phyloP scores from a whole-genome alignment of 2,329 filamentous ascomycete genomes.

The Ceratocystis papillata region DNA sequence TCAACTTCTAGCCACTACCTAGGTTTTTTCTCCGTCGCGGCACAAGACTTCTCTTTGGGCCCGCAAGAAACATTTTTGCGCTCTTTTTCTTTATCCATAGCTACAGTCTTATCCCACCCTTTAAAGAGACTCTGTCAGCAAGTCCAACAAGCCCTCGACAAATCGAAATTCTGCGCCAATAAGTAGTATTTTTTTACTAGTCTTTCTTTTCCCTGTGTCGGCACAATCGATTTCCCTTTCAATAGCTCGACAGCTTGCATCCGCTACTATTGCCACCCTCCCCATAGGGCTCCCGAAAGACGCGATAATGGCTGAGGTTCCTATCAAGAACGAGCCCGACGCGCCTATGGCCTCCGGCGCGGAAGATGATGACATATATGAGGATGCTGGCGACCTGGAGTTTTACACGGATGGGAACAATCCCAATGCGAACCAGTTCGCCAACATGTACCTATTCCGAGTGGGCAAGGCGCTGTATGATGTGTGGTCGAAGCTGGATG shows the following conservation, averaged over 20 bases:
- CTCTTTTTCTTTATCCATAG: background rate
- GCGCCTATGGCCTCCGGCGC: conserved; percentile 30
- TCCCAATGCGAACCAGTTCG: conserved; percentile 28
- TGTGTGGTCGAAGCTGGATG: conserved; percentile 60
- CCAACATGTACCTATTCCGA: conserved; percentile 58
- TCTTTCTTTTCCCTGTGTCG: background rate
- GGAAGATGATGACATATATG: conserved; percentile 58
- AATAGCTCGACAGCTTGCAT: background rate
- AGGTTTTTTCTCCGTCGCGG: background rate
- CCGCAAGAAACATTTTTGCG: background rate
- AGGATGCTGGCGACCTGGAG: conserved; percentile 46
- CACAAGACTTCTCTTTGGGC: background rate
- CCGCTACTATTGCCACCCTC: background rate
- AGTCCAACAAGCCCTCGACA: too few relatives aligned
- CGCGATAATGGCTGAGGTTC: conserved; percentile 20
- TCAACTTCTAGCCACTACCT: background rate
- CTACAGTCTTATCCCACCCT: background rate
- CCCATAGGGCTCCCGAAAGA: background rate
- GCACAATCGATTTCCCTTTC: background rate
- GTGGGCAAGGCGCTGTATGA: conserved; percentile 74
- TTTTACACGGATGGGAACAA: conserved; percentile 39
- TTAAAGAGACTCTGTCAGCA: background rate
- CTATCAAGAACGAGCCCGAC: conserved; percentile 43
- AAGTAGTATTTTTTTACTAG: background rate
- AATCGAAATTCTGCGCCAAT: background rate